Evolutionary conservation across 2,329 filamentous ascomycete genomes (phyloP), one percentile per base, ranked within the genome.

Genomic region (Pseudogymnoascus sp.): DNA sequence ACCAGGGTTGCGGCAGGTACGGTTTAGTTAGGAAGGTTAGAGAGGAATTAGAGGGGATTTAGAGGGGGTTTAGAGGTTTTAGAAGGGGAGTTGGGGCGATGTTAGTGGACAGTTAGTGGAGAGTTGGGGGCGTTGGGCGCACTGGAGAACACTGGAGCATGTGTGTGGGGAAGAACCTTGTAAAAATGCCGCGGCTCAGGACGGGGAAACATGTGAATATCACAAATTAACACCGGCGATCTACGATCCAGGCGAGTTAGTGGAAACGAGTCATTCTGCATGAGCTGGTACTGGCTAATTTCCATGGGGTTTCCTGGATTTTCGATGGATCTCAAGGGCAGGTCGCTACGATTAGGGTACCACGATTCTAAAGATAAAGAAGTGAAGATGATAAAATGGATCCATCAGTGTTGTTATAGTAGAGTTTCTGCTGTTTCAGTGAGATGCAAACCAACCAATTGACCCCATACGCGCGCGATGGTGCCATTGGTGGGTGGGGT

Each of bases 161-260:
- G 49, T 55, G 49, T 55, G 49, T 55, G 49, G 49, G 49, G 49
- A 55, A 55, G 49, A 55, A 55, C 49, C 49, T 55, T 55, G 49
- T 33, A 55, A 55, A 55, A 55, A 55, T 55, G 49, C 49, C 49
- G 49, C 49, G 49, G 49, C 49, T 19, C 33, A 6, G 29, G 29
- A 33, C 6, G 26, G n/a, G n/a, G 16, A 33, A 55, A 55, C 49
- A 55, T 55, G 49, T 55, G 49, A 55, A 55, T 55, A 55, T 55
- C 29, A 49, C n/a, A 55, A 55, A 55, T 55, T 55, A 21, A 14
- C 26, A 33, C n/a, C 10, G 29, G 29, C 10, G 39, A 43, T 43
- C 39, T 12, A 26, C 49, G n/a, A 55, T 55, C 16, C 16, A 43
- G 16, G 7, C n/a, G n/a, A 41, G 38, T 21, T 55, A 21, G n/a